These are phyloP conservation scores for Panaeolus papilionaceus DNA, from an alignment of 768 basidiomycete genomes.

Conservation along the genomic window DNA sequence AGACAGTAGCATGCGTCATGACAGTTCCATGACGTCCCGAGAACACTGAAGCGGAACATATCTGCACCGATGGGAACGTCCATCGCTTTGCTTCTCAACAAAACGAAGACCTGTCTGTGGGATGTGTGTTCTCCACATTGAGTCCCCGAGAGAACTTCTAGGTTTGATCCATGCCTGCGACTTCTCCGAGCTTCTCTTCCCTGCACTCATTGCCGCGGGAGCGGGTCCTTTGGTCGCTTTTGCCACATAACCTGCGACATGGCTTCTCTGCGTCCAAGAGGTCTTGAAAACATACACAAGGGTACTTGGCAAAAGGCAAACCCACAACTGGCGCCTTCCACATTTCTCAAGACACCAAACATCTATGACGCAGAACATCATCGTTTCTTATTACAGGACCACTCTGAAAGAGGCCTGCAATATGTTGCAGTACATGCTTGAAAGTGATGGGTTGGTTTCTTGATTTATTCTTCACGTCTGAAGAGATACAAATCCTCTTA, in stretches of 20 bases:
- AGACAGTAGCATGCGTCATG: background rate
- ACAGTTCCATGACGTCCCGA: slow-evolving; percentile 1
- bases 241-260: background rate
- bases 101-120: background rate
- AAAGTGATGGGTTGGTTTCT: too few species aligned
- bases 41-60: background rate
- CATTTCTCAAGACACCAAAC: too few species aligned
- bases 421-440: too few species aligned
- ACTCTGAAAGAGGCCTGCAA: too few species aligned
- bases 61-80: background rate
- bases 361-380: too few species aligned
- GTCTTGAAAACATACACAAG: background rate
- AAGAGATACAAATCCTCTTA: too few species aligned
- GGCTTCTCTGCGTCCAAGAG: background rate
- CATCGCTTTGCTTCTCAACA: background rate
- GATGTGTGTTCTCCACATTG: background rate
- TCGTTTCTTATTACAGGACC: too few species aligned
- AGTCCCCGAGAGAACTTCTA: background rate
- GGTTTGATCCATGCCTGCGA: background rate
- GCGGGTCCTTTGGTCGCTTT: background rate
- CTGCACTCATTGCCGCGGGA: background rate
- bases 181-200: background rate
- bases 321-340: too few species aligned
- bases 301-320: background rate
- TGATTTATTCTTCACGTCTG: too few species aligned